Conservation (phyloP, 139 green algal genomes). For the Ettlia oleoabundans region DNA sequence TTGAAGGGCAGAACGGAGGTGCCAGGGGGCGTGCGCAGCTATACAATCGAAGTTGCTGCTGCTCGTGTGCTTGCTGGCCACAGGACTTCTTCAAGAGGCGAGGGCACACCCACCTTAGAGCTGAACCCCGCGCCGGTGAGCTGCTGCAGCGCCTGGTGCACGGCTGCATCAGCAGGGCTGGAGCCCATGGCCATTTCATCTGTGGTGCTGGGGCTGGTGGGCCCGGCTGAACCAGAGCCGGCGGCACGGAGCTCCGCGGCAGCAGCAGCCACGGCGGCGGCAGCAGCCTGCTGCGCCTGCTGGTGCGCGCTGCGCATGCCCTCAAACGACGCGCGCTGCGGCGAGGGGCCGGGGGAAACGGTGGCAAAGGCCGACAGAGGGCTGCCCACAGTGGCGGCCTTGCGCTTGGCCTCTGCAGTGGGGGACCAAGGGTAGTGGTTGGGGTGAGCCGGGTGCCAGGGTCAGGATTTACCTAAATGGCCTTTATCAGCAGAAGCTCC, state of each 20-base stretch:
- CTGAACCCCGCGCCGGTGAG: conserved; percentile 38
- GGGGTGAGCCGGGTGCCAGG: too few relatives aligned
- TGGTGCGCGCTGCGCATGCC: conserved; percentile 3
- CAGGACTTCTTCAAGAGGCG: too few relatives aligned
- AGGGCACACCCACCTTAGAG: conserved; percentile 15
- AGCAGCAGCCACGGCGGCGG: not conserved
- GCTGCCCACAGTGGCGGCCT: conserved; percentile 21
- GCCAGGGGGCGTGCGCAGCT: too few relatives aligned
- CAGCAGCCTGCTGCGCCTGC: not conserved
- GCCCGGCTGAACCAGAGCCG: too few relatives aligned
- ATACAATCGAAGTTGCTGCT: too few relatives aligned
- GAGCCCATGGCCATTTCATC: conserved; percentile 5
- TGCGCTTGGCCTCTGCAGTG: conserved; percentile 27
- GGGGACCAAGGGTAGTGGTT: too few relatives aligned
- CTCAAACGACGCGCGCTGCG: conserved; percentile 9
- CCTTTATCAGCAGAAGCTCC: too few relatives aligned
- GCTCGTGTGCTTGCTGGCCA: too few relatives aligned
- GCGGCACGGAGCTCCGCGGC: too few relatives aligned
- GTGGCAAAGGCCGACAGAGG: not conserved
- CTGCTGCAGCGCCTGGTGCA: conserved; percentile 37
- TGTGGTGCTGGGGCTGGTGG: not conserved
- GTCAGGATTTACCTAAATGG: too few relatives aligned
- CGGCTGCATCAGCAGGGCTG: not conserved
- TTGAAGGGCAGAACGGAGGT: too few relatives aligned
- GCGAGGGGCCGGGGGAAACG: not conserved